Evolutionary conservation across 768 basidiomycete genomes (phyloP).

Genomic region (Agrocybe pediades): DNA sequence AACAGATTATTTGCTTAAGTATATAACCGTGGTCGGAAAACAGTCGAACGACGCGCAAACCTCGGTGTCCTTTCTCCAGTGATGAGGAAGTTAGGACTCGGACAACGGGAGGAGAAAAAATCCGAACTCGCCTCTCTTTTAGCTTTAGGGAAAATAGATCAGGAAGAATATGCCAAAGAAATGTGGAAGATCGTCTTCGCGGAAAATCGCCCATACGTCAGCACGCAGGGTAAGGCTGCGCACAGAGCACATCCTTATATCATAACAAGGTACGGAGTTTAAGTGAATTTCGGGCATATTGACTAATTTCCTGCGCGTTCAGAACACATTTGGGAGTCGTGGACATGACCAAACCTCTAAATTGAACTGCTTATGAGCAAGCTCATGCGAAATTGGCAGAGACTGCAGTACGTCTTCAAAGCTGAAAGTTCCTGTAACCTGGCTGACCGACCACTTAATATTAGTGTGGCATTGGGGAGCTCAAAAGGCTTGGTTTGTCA

Average conservation of each 20-base stretch:
- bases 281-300: too few species aligned
- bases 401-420: slow-evolving; percentile 22
- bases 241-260: slow-evolving; percentile 34
- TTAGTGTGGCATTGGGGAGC: too few species aligned
- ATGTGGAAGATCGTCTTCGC: too few species aligned
- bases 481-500: too few species aligned
- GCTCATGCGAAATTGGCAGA: slow-evolving; percentile 23
- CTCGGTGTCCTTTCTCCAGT: slow-evolving; percentile 15
- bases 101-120: too few species aligned
- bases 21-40: too few species aligned
- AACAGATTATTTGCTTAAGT: too few species aligned
- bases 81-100: background rate
- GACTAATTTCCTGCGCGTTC: too few species aligned
- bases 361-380: slow-evolving; percentile 29
- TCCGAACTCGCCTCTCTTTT: too few species aligned
- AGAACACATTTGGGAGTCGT: slow-evolving; percentile 36
- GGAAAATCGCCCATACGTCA: background rate
- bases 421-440: background rate
- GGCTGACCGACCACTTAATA: background rate
- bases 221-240: slow-evolving; percentile 16
- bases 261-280: slow-evolving; percentile 29
- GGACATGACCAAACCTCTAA: slow-evolving; percentile 30
- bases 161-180: too few species aligned
- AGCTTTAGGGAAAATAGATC: too few species aligned
- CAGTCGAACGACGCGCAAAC: slow-evolving; percentile 2